phyloP scores from a whole-genome alignment of 768 basidiomycete species.

The Trametes gibbosa region DNA sequence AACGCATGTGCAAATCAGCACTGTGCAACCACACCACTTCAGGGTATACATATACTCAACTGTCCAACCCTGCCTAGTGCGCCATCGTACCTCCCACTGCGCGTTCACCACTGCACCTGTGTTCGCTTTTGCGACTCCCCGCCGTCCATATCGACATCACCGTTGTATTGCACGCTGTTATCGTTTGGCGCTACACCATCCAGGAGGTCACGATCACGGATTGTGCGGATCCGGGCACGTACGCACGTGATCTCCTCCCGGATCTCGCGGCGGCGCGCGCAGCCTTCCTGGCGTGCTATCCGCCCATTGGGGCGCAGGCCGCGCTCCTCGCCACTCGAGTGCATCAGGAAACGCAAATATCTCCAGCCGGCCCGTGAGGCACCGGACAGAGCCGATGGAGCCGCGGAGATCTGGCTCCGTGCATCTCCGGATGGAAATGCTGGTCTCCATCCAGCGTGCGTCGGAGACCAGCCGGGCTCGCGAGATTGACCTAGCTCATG shows the following conservation, averaged over 20 bases:
- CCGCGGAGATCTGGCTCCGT: too few relatives aligned
- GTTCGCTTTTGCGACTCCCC: neutral
- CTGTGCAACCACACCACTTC: neutral
- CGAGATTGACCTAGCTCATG: too few relatives aligned
- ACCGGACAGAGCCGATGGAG: too few relatives aligned
- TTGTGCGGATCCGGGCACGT: conserved; percentile 11
- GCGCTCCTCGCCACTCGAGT: conserved; percentile 2
- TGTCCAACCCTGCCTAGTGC: neutral
- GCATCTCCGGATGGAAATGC: too few relatives aligned
- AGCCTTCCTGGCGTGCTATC: conserved; percentile 12
- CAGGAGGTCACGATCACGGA: conserved; percentile 1
- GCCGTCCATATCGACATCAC: neutral
- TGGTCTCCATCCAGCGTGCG: too few relatives aligned
- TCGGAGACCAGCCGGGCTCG: too few relatives aligned
- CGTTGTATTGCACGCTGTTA: neutral
- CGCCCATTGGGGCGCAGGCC: conserved; percentile 11
- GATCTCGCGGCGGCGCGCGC: conserved; percentile 12
- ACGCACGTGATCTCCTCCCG: conserved; percentile 17
- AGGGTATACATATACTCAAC: neutral
- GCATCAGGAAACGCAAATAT: too few relatives aligned
- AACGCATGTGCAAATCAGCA: neutral
- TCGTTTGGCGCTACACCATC: neutral
- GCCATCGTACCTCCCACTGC: neutral
- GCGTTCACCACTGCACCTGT: neutral
- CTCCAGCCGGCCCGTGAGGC: too few relatives aligned